These are phyloP conservation scores for Mercurialis annua DNA, from an alignment of 345 rosid species.

Conservation along the genomic window DNA sequence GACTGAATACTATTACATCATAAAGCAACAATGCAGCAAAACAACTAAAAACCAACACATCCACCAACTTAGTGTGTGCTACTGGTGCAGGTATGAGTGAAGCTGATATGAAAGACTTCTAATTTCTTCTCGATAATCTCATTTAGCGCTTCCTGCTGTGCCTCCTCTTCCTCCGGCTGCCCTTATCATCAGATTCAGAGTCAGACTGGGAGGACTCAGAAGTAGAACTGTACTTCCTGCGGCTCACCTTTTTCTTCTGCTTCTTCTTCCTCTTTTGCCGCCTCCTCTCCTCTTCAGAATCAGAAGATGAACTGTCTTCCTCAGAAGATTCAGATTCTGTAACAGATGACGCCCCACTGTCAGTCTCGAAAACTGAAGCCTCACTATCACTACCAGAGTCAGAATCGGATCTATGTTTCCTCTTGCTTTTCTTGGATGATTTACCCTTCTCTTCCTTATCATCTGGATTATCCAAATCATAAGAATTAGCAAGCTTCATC, in stretches of 20 bases:
- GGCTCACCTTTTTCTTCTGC: constrained; percentile 60
- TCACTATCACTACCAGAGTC: constrained; percentile 74
- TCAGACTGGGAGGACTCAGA: constrained; percentile 77
- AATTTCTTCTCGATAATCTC: neutral
- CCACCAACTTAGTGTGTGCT: constrained; percentile 13
- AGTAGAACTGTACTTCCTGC: constrained; percentile 62
- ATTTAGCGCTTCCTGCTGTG: constrained; percentile 46
- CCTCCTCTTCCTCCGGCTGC: constrained; percentile 61
- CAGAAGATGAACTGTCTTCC: constrained; percentile 77
- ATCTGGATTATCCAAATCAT: constrained; percentile 52
- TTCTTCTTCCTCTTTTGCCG: constrained; percentile 61
- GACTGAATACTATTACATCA: constrained; percentile 10
- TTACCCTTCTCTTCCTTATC: constrained; percentile 41
- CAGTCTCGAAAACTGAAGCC: constrained; percentile 87
- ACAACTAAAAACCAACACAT: constrained; percentile 4
- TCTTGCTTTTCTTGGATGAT: constrained; percentile 71
- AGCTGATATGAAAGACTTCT: neutral
- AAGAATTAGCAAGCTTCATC: constrained; percentile 51
- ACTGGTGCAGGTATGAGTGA: neutral
- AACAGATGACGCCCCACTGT: constrained; percentile 56
- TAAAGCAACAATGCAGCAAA: constrained; percentile 2
- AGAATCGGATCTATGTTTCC: constrained; percentile 66
- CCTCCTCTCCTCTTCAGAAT: constrained; percentile 71
- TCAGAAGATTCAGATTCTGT: constrained; percentile 59
- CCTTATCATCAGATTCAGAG: constrained; percentile 65